Percentiles rank a stretch among this genome's conserved stretches.
Evolutionary conservation across 345 rosid species (phyloP).

Genomic region (Theobroma cacao): DNA sequence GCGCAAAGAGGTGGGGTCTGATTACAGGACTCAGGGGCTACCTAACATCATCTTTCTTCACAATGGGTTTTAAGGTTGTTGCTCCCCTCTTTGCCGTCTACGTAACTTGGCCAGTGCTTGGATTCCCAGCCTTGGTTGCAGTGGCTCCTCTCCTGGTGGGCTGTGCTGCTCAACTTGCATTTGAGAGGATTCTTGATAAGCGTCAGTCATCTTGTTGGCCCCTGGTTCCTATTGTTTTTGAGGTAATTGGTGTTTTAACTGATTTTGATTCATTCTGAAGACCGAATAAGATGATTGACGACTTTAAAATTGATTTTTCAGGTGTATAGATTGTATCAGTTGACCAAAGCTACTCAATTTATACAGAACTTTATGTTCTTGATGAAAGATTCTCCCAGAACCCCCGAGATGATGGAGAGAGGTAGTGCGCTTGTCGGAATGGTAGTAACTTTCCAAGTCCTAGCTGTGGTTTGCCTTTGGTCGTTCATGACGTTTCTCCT

Average conservation of each 20-base stretch:
- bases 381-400: constrained; percentile 54
- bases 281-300: constrained; percentile 15
- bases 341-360: constrained; percentile 74
- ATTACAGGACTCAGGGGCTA: constrained; percentile 84
- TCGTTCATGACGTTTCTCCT: constrained; percentile 68
- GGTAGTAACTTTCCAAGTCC: constrained; percentile 64
- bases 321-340: constrained; percentile 81
- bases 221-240: constrained; percentile 68
- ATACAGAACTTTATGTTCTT: constrained; percentile 66
- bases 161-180: constrained; percentile 63
- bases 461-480: constrained; percentile 84
- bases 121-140: constrained; percentile 56
- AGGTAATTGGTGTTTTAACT: constrained; percentile 43
- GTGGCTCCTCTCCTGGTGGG: constrained; percentile 75
- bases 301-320: constrained; percentile 29
- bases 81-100: constrained; percentile 52
- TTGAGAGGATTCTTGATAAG: constrained; percentile 53
- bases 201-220: constrained; percentile 84
- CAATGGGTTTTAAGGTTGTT: constrained; percentile 63
- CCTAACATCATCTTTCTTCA: constrained; percentile 54
- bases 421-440: constrained; percentile 58
- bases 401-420: constrained; percentile 46
- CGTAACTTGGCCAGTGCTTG: constrained; percentile 73
- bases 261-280: neutral
- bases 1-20: constrained; percentile 83